Evolutionary conservation across 176 grass and related monocot genomes (phyloP).

Genomic region (Rhynchospora tenuis): DNA sequence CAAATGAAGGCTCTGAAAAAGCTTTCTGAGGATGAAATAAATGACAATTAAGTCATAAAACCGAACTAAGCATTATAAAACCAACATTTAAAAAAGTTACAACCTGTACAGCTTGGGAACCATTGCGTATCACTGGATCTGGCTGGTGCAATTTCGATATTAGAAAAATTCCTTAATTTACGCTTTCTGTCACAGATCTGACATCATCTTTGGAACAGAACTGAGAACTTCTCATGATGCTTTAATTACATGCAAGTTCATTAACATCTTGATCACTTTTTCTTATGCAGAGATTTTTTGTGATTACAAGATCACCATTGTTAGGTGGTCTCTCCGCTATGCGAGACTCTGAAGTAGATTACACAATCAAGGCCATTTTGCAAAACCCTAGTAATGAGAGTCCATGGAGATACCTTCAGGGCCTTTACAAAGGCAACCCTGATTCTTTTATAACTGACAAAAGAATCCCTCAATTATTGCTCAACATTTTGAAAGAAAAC

Average conservation of each 20-base stretch:
- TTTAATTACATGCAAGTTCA: not conserved
- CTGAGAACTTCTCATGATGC: not conserved
- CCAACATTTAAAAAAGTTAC: not conserved
- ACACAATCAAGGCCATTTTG: constrained; percentile 63
- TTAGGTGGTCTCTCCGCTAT: constrained; percentile 56
- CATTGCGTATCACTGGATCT: not conserved
- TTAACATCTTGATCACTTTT: not conserved
- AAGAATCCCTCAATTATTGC: constrained; percentile 47
- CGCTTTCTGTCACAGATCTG: not conserved
- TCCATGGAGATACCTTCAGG: constrained; percentile 85
- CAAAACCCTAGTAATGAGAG: constrained; percentile 77
- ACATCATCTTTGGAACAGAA: not conserved
- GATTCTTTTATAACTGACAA: constrained; percentile 47
- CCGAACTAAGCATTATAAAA: not conserved
- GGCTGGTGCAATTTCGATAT: not conserved
- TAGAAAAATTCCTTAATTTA: not conserved
- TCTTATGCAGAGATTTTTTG: constrained; percentile 66
- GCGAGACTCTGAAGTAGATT: constrained; percentile 80
- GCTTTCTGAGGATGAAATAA: not conserved
- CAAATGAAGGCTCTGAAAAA: not conserved
- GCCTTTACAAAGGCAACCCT: constrained; percentile 63
- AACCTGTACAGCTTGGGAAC: not conserved
- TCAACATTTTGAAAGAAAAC: constrained; percentile 68
- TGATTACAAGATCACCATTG: constrained; percentile 74
- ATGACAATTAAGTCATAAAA: not conserved